Base-by-base conservation (phyloP, 2,329 filamentous ascomycete species). In the Penicillium freii region DNA sequence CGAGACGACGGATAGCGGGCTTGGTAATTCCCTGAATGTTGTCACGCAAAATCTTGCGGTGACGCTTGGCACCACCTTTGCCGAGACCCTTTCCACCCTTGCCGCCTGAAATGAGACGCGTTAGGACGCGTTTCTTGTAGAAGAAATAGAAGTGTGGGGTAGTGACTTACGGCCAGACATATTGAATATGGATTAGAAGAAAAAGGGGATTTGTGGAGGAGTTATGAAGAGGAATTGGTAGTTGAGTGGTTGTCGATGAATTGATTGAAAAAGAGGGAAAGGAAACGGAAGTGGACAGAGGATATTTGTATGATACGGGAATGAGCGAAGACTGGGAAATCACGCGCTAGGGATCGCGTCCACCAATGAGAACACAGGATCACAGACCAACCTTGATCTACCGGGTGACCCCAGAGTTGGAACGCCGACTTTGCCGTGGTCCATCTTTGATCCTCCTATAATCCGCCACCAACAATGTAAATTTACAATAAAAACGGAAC, bases 11-110 rank as follows among this genome's bases (percentile, higher is more conserved):
- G 81, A 97, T 97, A 73, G 92, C 92, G 73, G 92, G 92, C 90
- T 97, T 97, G 76, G 92, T 97, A 77, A 97, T 97, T 82, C 92
- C 92, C 84, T 97, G 92, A 77, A 97, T 97, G 90, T 96, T 97
- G 89, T 96, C 92, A 82, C 92, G 91, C 80, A 97, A 86, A 84
- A 97, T 97, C 90, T 97, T 97, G 76, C 93, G 88, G 84, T 97
- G 92, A 82, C 92, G 92, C 90, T 97, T 97, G 81, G 93, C 93
- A 80, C 92, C 92, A 69, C 92, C 92, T 88, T 96, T 96, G 79
- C 92, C 92, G 81, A 96, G 91, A 78, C 92, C 92, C 87, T 96
- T 96, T 78, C 92, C 92, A 80, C 92, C 92, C 83, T 96, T 95
- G 79, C 91, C 91, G 78, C 91, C 91, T 94, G 67, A 62, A 63